Conservation (phyloP, 371 early-diverging fungal species). For the Haplosporangium sp. region DNA sequence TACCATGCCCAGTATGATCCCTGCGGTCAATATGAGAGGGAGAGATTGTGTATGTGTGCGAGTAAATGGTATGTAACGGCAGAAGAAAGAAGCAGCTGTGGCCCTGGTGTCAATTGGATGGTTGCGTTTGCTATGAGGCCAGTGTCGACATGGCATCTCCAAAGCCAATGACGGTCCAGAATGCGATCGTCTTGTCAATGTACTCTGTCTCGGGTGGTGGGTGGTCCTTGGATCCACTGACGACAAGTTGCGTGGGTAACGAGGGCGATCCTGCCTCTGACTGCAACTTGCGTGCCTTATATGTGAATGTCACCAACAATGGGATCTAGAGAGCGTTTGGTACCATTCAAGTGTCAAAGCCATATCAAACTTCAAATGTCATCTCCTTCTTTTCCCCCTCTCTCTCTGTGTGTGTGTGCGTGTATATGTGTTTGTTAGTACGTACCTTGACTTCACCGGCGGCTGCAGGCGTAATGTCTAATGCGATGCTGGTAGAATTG, state of each 20-base stretch:
- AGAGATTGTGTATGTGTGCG: no score
- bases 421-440: neutral
- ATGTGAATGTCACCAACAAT: slow-evolving; percentile 69
- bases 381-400: no score
- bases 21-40: no score
- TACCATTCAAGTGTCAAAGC: neutral
- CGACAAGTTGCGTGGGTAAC: slow-evolving; percentile 27
- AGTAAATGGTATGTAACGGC: no score
- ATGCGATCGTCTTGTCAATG: slow-evolving; percentile 59
- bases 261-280: slow-evolving; percentile 17
- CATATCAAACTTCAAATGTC: neutral
- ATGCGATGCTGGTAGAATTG: slow-evolving; percentile 68
- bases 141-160: slow-evolving; percentile 58
- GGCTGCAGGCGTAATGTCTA: slow-evolving; percentile 63
- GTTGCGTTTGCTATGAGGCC: slow-evolving; percentile 17
- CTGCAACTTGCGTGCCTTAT: slow-evolving; percentile 55
- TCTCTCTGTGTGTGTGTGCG: neutral
- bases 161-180: slow-evolving; percentile 75
- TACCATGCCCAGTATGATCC: no score
- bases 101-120: no score
- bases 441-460: slow-evolving; percentile 40
- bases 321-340: slow-evolving; percentile 63
- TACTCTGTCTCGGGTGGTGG: slow-evolving; percentile 32
- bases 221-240: slow-evolving; percentile 34
- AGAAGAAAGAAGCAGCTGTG: neutral